Conservation (phyloP, 2,329 filamentous ascomycete species). For the Ophiosphaerella herpotricha region DNA sequence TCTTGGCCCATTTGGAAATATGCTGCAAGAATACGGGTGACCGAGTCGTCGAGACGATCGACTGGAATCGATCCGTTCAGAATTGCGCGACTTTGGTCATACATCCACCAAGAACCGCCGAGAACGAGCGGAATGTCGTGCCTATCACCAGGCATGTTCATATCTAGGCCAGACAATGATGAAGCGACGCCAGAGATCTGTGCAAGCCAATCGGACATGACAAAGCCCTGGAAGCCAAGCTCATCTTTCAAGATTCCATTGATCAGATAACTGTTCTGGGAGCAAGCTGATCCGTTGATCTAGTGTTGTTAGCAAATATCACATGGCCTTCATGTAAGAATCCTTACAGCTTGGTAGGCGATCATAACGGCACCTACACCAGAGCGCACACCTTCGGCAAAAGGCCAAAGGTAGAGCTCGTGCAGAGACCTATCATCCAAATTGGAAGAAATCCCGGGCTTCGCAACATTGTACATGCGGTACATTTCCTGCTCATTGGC, state of each 20-base stretch:
- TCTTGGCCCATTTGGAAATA: conserved; percentile 70
- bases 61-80: conserved; percentile 84
- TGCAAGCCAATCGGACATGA: conserved; percentile 89
- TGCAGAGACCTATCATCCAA: conserved; percentile 77
- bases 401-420: conserved; percentile 85
- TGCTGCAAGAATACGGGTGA: conserved; percentile 79
- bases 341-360: conserved; percentile 62
- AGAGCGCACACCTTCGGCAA: conserved; percentile 75
- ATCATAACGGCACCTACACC: conserved; percentile 85
- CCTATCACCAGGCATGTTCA: conserved; percentile 76
- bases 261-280: conserved; percentile 76
- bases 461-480: conserved; percentile 48
- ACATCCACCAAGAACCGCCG: conserved; percentile 67
- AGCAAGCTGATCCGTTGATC: conserved; percentile 60
- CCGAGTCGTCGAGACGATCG: conserved; percentile 85
- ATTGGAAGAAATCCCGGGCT: conserved; percentile 57
- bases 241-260: conserved; percentile 87
- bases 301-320: conserved; percentile 15
- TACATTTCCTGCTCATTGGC: conserved; percentile 72
- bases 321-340: neutral
- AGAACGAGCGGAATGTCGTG: conserved; percentile 50
- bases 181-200: conserved; percentile 80
- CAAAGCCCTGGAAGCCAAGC: conserved; percentile 82
- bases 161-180: conserved; percentile 81
- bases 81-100: conserved; percentile 73